Evolutionary conservation across 2,329 filamentous ascomycete species (phyloP), one percentile per base, ranked within the genome.

Genomic region (Microdochium paspali): DNA sequence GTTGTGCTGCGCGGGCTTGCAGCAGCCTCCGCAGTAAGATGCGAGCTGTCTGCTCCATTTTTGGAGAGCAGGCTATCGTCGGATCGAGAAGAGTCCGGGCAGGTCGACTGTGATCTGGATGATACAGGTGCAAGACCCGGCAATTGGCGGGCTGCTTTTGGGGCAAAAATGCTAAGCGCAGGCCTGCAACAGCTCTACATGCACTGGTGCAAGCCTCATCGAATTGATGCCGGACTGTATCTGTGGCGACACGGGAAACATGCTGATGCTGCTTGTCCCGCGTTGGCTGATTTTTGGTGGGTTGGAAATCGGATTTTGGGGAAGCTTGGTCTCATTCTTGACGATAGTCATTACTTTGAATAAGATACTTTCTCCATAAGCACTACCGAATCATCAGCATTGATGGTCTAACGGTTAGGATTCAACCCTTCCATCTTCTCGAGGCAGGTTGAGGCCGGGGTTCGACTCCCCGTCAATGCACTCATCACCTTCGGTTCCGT

Each of bases 21-120:
- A 54, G 48, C 30, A 58, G 51, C 26, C 54, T 52, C 10, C 53
- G 47, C 25, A 56, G 30, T 44, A 58, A 46, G 45, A 46, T 56
- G 51, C 49, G 57, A 20, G 12, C 35, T 24, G 50, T 50, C 10
- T 47, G 49, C 20, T 50, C 51, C 55, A 57, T 56, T 30, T 49
- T 54, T n/a, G n/a, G n/a, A n/a, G n/a, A n/a, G n/a, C n/a, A n/a
- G n/a, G n/a, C n/a, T 40, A 20, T 40, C 18, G 35, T 7, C 35
- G 18, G n/a, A n/a, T n/a, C n/a, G n/a, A n/a, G n/a, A n/a, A n/a
- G n/a, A n/a, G n/a, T n/a, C n/a, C n/a, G n/a, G n/a, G n/a, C n/a
- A n/a, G n/a, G n/a, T n/a, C n/a, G n/a, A n/a, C n/a, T n/a, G n/a
- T n/a, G n/a, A n/a, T n/a, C n/a, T n/a, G n/a, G 31, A 35, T 35